Evolutionary conservation across 2,329 filamentous ascomycete species (phyloP), one percentile per base, ranked within the genome.

Genomic region (Exserohilum turcica): DNA sequence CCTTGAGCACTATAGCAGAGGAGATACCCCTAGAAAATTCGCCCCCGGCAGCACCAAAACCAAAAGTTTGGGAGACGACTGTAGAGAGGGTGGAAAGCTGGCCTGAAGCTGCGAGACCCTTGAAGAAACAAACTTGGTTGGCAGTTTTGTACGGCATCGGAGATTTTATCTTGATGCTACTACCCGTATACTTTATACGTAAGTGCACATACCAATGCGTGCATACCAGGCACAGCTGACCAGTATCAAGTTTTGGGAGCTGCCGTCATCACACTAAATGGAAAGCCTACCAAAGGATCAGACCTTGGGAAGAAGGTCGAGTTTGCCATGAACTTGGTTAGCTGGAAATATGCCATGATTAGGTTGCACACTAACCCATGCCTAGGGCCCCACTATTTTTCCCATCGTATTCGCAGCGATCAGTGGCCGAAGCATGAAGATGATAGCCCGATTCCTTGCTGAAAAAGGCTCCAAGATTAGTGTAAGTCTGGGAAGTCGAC

Each of bases 351-450:
- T 9, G 28, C 21, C 12, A 19, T 32, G 10, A 33, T 49, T 53
- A 19, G 18, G 8, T 12, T 2, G 13, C 6, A 27, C 12, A 27
- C 29, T 33, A 31, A 27, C 16, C 13, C 18, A 37, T 21, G 13
- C 16, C 10, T 29, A 71, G 65, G 66, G 70, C 13, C 73, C 73
- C 2, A 74, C 73, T 0, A 48, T 76, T 8, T 75, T 72, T 29
- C 73, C 73, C 0, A 73, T 76, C 10, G 27, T 74, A 0, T 75
- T 75, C 33, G 71, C 73, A 0, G 72, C 73, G 0, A 69, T 76
- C 0, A 58, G 50, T 24, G 72, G 72, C 1, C 56, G 68, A 8
- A 72, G 71, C 15, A 64, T 74, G 57, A 74, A 74, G 37, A 73
- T 71, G 62, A 65, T 74, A 13, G 69, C 73, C 0, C 32, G 71